phyloP scores from a whole-genome alignment of 805 yeast species.

The Yarrowia bubula region DNA sequence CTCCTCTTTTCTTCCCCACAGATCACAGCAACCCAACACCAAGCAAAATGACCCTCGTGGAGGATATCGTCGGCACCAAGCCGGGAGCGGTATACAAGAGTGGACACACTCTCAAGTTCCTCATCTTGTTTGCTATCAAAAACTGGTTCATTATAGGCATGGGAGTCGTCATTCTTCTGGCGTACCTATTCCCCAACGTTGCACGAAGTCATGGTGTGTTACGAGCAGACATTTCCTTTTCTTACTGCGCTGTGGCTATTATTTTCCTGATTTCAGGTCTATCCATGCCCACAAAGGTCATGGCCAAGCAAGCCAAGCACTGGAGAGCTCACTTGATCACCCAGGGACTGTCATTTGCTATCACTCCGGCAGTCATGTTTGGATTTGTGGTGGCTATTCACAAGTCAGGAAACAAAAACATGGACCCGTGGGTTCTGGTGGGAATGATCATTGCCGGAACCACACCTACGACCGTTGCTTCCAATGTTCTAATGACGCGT shows the following conservation, averaged over 20 bases:
- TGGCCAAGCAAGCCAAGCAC: conserved; percentile 59
- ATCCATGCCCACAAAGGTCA: conserved; percentile 64
- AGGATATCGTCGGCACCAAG: background rate
- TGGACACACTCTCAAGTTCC: background rate
- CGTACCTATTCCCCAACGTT: conserved; percentile 75
- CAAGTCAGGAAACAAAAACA: conserved; percentile 53
- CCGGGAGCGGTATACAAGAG: conserved; percentile 1
- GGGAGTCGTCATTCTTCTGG: conserved; percentile 71
- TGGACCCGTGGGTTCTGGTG: conserved; percentile 72
- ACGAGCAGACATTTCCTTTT: conserved; percentile 70
- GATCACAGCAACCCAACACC: background rate
- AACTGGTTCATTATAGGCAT: conserved; percentile 79
- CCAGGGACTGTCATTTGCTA: conserved; percentile 62
- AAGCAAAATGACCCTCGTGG: background rate
- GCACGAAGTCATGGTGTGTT: conserved; percentile 81
- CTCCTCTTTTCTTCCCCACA: background rate
- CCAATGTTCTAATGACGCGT: conserved; percentile 89
- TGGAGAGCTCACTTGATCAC: conserved; percentile 84
- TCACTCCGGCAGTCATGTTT: conserved; percentile 67
- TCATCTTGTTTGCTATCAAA: conserved; percentile 25
- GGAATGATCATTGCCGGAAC: conserved; percentile 81
- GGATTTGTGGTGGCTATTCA: conserved; percentile 70
- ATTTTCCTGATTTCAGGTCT: conserved; percentile 81
- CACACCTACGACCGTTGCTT: conserved; percentile 88
- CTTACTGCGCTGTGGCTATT: conserved; percentile 85